Evolutionary conservation across 2,329 filamentous ascomycete genomes (phyloP), one percentile per base, ranked within the genome.

Genomic region (Microsporum ferrugineum): DNA sequence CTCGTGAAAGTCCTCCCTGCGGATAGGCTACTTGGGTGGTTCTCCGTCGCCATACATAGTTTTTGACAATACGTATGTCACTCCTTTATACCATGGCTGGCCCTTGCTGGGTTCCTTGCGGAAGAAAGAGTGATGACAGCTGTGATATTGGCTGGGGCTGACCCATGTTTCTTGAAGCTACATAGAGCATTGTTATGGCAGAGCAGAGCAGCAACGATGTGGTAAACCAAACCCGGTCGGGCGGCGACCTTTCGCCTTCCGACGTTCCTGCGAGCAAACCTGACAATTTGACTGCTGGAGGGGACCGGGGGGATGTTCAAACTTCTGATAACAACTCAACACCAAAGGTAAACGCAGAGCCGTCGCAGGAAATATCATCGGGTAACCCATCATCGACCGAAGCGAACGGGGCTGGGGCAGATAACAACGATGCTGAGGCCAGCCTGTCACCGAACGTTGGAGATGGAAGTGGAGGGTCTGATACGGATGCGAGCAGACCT

Each of bases 211-310:
- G 77, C 81, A 83, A 84, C 77, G 80, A 86, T 86, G 84, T 85
- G 84, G 83, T 86, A 84, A 84, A 84, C 79, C 79, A 84, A 81
- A 79, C 82, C 79, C 79, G 80, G 84, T 86, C 83, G 83, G 79
- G 82, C 77, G 82, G 82, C 80, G 81, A 79, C 73, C 73, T 76
- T 73, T 79, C 79, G 79, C 80, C 82, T 78, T 82, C 83, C 82
- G 83, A 84, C 82, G 82, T 79, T 77, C 78, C 80, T 84, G 82
- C 81, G 79, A 80, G 77, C 78, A 80, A 77, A 76, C 78, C 78
- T 76, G 78, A 77, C 75, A 76, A 77, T 68, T 68, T 68, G 70
- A 71, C 78, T 79, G 79, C 79, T 79, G 77, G 76, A 76, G 76
- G 74, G 72, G 75, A 76, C 71, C 73, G 68, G 70, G 73, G 70